A percentile compares a stretch with the other conserved stretches of the same genome.
These are phyloP conservation scores for Clonostachys byssicola DNA, from an alignment of 2,329 filamentous ascomycete genomes.

Conservation along the genomic window DNA sequence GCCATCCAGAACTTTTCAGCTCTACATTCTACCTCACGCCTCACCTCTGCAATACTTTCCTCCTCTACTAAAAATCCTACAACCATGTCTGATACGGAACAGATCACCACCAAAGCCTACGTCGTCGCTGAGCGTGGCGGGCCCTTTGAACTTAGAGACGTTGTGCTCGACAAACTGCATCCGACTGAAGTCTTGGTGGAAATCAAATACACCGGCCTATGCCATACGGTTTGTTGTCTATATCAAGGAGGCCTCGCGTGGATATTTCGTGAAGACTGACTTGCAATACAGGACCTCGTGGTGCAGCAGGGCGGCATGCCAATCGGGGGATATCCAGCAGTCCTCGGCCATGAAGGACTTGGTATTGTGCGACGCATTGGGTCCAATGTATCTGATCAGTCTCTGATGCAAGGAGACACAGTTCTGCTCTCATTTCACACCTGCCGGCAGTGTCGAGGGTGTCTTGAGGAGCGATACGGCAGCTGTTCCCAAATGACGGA, in stretches of 20 bases:
- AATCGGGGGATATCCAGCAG: slow-evolving; percentile 15
- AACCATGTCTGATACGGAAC: neutral
- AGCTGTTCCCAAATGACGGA: slow-evolving; percentile 10
- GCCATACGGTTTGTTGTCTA: slow-evolving; percentile 13
- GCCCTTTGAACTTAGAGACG: slow-evolving; percentile 1
- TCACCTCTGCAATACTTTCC: too few species aligned
- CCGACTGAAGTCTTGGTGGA: slow-evolving; percentile 11
- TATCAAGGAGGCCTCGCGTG: neutral
- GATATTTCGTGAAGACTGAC: neutral
- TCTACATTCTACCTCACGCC: too few species aligned
- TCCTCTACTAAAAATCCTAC: too few species aligned
- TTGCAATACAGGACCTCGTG: slow-evolving; percentile 1
- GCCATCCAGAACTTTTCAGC: too few species aligned
- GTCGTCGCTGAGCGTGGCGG: neutral
- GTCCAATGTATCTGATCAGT: slow-evolving; percentile 11
- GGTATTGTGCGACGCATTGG: slow-evolving; percentile 20
- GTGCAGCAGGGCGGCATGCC: slow-evolving; percentile 9
- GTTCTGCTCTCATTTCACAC: slow-evolving; percentile 18
- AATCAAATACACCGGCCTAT: slow-evolving; percentile 21
- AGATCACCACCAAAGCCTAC: slow-evolving; percentile 1
- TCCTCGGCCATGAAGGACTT: slow-evolving; percentile 17
- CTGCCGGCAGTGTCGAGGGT: slow-evolving; percentile 12
- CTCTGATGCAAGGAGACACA: slow-evolving; percentile 19
- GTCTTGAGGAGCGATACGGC: slow-evolving; percentile 10
- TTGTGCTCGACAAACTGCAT: slow-evolving; percentile 1